Conservation (phyloP, 345 rosid genomes). For the Euphorbia lathyris region DNA sequence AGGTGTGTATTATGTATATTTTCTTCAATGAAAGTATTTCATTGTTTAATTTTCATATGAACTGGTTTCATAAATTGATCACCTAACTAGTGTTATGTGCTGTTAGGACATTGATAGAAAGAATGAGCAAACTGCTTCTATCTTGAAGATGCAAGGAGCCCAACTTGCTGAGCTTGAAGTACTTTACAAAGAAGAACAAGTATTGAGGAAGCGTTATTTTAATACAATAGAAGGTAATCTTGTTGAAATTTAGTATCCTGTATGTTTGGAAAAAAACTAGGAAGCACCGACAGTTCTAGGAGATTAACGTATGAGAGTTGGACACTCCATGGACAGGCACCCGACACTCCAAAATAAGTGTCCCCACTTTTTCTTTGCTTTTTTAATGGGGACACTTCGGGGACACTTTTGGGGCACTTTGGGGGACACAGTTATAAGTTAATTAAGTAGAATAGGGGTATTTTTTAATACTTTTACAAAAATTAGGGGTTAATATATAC, state of each 20-base stretch:
- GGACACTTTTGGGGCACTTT: too few species aligned
- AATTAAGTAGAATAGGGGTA: too few species aligned
- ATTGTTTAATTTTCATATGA: neutral
- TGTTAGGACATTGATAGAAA: slow-evolving; percentile 91
- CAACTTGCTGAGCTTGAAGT: slow-evolving; percentile 87
- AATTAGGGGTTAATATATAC: too few species aligned
- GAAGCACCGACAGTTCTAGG: too few species aligned
- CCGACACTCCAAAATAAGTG: too few species aligned
- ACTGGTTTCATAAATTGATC: neutral
- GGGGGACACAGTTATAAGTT: too few species aligned
- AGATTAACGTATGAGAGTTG: too few species aligned
- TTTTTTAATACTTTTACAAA: too few species aligned
- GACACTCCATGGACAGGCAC: too few species aligned
- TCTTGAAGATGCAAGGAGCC: slow-evolving; percentile 89
- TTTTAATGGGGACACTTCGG: too few species aligned
- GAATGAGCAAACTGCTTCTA: slow-evolving; percentile 95
- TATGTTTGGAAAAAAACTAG: neutral
- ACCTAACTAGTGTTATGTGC: slow-evolving; percentile 5
- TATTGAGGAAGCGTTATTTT: slow-evolving; percentile 77
- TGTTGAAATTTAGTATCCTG: neutral
- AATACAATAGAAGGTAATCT: slow-evolving; percentile 83
- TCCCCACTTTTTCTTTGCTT: too few species aligned
- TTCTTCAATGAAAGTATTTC: neutral
- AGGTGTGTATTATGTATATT: slow-evolving; percentile 45
- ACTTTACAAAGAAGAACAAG: slow-evolving; percentile 89